Base-by-base conservation (phyloP, 2,329 filamentous ascomycete species). In the Diaporthe destruens region DNA sequence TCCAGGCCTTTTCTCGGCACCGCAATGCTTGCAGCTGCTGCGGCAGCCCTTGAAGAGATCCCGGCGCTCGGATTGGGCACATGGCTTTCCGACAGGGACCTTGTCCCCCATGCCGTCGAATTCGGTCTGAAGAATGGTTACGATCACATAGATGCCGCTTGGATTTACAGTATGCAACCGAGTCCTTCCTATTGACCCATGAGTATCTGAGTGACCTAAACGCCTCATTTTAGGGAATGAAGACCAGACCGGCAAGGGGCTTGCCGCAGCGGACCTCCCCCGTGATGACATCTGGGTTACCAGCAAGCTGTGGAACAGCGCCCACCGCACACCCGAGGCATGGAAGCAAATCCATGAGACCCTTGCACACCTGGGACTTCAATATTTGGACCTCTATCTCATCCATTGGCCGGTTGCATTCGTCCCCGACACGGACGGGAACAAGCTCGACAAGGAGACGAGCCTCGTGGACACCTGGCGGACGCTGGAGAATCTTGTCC, bases 401-500 rank as follows among this genome's bases (percentile, higher is more conserved):
- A 86, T 89, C 76, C 85, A 87, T 78, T 88, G 86, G 86, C 86
- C 86, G 14, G 86, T 76, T 82, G 79, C 80, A 11, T 82, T 82
- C 70, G 74, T 81, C 2, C 81, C 81, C 1, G 79, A 74, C 14
- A 14, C 6, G 39, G 73, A 76, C 32, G 77, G 76, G 7, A 75
- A 67, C 2, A 75, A 76, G 67, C 68, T 82, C 29, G 81, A 82
- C 67, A 42, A 77, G 56, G 49, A 76, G 2, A 80, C 77, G n/a
- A 53, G 53, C 20, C 49, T 75, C 34, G 39, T 83, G 55, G 80
- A 85, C 70, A 91, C 89, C 67, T 92, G 89, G 88, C 81, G 85
- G 47, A 86, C 86, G 2, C 87, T 92, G 86, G 87, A 89, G 79
- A 84, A 86, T 74, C 77, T 91, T 25, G 83, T 90, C 42, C 79